Evolutionary conservation across 139 green algal species (phyloP), one percentile per base, ranked within the genome.

Genomic region (Desmodesmus armatus): DNA sequence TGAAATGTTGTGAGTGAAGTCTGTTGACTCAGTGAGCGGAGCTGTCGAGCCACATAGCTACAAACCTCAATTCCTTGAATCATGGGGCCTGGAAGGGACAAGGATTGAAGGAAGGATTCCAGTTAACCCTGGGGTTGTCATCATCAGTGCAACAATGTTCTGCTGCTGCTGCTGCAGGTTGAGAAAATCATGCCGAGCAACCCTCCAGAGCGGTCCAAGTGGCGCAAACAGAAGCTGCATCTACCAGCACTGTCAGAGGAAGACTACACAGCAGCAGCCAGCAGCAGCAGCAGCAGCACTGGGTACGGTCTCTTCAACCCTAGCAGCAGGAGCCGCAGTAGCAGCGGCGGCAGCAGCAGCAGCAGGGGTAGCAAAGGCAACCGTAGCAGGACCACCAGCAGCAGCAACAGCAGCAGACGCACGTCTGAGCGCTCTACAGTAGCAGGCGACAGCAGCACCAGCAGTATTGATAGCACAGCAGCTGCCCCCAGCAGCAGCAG

Each of bases 151-250:
- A n/a, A n/a, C n/a, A n/a, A n/a, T n/a, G n/a, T n/a, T n/a, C 63
- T 37, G n/a, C 1, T 2, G 17, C 29, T 63, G 41, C 39, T 5
- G 6, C 27, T 85, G 72, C 73, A 73, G 31, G 76, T 91, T 23
- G 86, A 93, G 69, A 63, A 69, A 6, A 84, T 91, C 7, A 58
- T 87, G 44, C 87, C 87, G 0, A 62, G 80, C 31, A 40, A 66
- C 27, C 67, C 87, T 5, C 88, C 87, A 31, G 87, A 94, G 49
- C 43, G 82, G 41, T 87, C 82, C 2, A 19, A 37, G 58, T 87
- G 82, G 82, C 74, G 73, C 17, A 60, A 69, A 31, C 58, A 62
- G 41, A 82, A 83, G 60, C 72, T 87, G 72, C 41, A 71, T 72
- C 35, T 83, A 43, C 72, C 82, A 41, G 72, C 53, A 43, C 67